Base-by-base conservation (phyloP, 1,284 basidiomycete species). In the Mycena sp. region DNA sequence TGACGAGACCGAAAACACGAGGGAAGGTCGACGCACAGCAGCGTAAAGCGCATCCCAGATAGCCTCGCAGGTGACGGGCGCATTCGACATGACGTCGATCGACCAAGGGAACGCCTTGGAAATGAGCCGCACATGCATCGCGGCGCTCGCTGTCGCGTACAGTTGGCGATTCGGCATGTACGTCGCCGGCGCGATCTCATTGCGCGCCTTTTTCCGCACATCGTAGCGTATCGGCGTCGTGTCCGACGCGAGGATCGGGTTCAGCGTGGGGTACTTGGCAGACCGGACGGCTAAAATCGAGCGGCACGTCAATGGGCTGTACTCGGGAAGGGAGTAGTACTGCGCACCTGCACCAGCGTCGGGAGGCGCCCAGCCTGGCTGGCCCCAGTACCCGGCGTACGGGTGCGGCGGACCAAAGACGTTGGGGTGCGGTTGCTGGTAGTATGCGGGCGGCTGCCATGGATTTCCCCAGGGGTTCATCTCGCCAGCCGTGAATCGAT, bases 81-180 rank as follows among this genome's bases (percentile, higher is more conserved):
- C 62, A 0, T 74, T 73, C 6, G 76, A 75, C 17, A 76, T 73
- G 59, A 89, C 81, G 25, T 87, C 83, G 64, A 88, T 79, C 3
- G 80, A 69, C 87, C 87, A 89, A 0, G 87, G 88, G 70, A 89
- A 88, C 4, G 78, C 71, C 61, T 83, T 83, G 29, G 83, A 87
- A 58, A 88, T 77, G 32, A 89, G 76, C 12, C 83, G 82, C 48
- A 87, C 71, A 54, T 78, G 64, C 11, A 71, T 70, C 19, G 73
- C 75, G 12, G 73, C 65, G 19, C 72, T 70, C 16, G 77, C 72
- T 25, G 80, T 74, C 0, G 80, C 86, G 25, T 71, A 72, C 17
- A 75, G 61, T 30, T 70, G 65, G 1, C 78, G 76, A 50, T 79
- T 72, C 4, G 78, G 66, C 46, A 80, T 75, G 73, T 80, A 86